Base-by-base conservation (phyloP, 305 asterid genomes). In the Withania somnifera region DNA sequence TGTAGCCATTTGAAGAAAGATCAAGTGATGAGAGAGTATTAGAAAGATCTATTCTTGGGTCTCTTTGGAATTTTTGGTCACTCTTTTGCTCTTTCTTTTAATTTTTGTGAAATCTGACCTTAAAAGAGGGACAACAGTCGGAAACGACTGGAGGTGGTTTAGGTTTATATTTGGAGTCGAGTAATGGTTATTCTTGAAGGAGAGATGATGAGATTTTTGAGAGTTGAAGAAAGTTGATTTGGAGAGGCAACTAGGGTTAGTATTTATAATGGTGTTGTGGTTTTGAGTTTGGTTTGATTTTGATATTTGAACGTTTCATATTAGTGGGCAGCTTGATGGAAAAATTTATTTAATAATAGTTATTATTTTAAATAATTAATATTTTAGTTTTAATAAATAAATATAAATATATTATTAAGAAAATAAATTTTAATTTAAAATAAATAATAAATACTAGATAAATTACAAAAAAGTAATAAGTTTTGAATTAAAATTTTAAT, bases 251-350 rank as follows among this genome's bases (percentile, higher is more conserved):
- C 81, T 85, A 85, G 84, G 89, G 88, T 83, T 84, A 42, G 17
- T 83, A 88, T 88, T 88, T 90, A 88, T 88, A 90, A 50, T 50
- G 47, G 64, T 38, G 69, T 56, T 81, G 11, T 26, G 8, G 40
- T 47, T 73, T 73, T 19, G 24, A 38, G 58, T 22, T 1, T 34
- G 75, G 75, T 34, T 66, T n/a, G n/a, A n/a, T n/a, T n/a, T n/a
- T n/a, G n/a, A n/a, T n/a, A n/a, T n/a, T n/a, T n/a, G n/a, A n/a
- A n/a, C n/a, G n/a, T n/a, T n/a, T n/a, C n/a, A n/a, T n/a, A n/a
- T n/a, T n/a, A n/a, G n/a, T n/a, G n/a, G n/a, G n/a, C n/a, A n/a
- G n/a, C n/a, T n/a, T n/a, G n/a, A n/a, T n/a, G n/a, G n/a, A n/a
- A n/a, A 24, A 56, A 20, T 8, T 0, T 34, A 34, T 34, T 34